Evolutionary conservation across 1,284 basidiomycete species (phyloP), one percentile per base, ranked within the genome.

Genomic region (Ustilago trichophora): DNA sequence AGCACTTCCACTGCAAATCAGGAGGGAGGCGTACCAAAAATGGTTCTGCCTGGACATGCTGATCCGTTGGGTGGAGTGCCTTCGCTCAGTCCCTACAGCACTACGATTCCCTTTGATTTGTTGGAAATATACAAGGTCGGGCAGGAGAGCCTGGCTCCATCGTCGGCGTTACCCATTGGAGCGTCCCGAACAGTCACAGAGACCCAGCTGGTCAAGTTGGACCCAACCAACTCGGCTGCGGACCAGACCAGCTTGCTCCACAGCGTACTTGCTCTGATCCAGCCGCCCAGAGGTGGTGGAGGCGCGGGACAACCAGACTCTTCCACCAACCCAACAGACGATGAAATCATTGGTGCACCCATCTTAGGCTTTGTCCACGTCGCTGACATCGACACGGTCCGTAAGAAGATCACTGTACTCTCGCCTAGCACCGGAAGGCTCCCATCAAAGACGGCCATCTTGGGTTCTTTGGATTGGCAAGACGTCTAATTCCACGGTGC

Each of bases 1-100:
- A 47, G 26, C 19, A 31, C 25, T 1, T 21, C 32, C 4, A 29
- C 35, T 15, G 31, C 21, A n/a, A n/a, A n/a, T n/a, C n/a, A n/a
- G 1, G 37, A 64, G 18, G 56, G 50, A 10, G 59, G 48, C 4
- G 37, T 84, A 82, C 84, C 52, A 0, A 34, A 48, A 12, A 16
- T 16, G 4, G 62, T 67, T 6, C 50, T 72, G 1, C 73, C 75
- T n/a, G 87, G 88, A 13, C 91, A 91, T 16, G 89, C 91, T 72
- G 86, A 89, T 25, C 82, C 85, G 0, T 83, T 89, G 19, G 85
- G 88, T 0, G 78, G 82, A 8, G 90, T 95, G 66, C 86, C 89
- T 36, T 85, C 87, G 10, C 87, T 99, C 22, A 89, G 90, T 21
- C 96, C 96, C 0, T 91, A 92, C 58, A 92, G 91, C 16, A 90